Percentiles rank a stretch among this genome's conserved stretches.
These are phyloP conservation scores for Bacidia gigantensis DNA, from an alignment of 495 filamentous ascomycete genomes.

Conservation along the genomic window DNA sequence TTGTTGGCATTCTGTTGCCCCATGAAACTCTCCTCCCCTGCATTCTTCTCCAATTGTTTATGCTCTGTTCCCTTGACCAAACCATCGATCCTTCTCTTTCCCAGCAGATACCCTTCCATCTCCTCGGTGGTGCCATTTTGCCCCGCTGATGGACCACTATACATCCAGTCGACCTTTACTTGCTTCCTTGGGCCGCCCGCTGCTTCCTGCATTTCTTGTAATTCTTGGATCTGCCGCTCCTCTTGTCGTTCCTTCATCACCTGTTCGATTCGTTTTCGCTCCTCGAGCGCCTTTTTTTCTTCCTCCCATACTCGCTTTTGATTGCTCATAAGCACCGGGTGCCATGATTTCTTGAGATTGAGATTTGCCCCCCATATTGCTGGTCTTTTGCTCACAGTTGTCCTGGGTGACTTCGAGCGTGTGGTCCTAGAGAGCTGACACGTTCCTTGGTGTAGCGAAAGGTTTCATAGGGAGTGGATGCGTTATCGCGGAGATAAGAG, in stretches of 20 bases:
- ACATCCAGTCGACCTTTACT: conserved; percentile 95
- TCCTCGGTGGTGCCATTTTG: conserved; percentile 76
- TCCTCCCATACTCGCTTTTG: conserved; percentile 72
- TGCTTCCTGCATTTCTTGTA: conserved; percentile 78
- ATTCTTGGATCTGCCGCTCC: conserved; percentile 82
- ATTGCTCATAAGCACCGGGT: conserved; percentile 70
- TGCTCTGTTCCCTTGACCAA: conserved; percentile 73
- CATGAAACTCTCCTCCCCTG: conserved; percentile 50
- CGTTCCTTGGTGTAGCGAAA: too few species aligned
- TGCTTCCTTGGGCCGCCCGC: conserved; percentile 63
- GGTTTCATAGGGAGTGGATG: too few species aligned
- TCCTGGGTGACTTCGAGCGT: too few species aligned
- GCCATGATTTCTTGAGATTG: conserved; percentile 97
- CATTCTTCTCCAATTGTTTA: conserved; percentile 69
- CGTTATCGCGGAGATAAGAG: too few species aligned
- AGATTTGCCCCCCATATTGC: conserved; percentile 68
- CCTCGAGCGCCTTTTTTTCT: conserved; percentile 87
- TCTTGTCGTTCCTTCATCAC: conserved; percentile 84
- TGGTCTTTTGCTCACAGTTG: too few species aligned
- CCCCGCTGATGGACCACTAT: conserved; percentile 69
- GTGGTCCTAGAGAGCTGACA: too few species aligned
- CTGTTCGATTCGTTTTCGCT: conserved; percentile 81
- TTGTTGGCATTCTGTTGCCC: conserved; percentile 46
- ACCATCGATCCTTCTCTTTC: conserved; percentile 76
- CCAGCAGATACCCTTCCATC: conserved; percentile 84